Evolutionary conservation across 225 moss, liverwort and hornwort genomes (phyloP), one percentile per base, ranked within the genome.

Genomic region (Rhytidiadelphus loreus): DNA sequence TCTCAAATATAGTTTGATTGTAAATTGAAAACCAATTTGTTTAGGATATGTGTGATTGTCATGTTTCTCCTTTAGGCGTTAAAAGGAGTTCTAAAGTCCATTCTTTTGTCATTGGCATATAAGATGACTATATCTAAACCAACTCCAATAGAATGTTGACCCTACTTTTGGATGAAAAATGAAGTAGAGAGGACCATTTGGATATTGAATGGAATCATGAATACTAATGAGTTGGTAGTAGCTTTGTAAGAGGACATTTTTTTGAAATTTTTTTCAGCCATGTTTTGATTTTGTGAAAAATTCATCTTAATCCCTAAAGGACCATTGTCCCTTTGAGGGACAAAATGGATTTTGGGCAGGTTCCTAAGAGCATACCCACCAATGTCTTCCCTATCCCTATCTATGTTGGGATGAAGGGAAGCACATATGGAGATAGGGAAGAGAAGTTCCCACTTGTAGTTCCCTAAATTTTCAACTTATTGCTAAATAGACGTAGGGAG

Each of bases 301-400:
- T 12, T 0, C 35, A 12, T 37, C 11, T 6, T 65, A 19, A 35
- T n/a, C n/a, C n/a, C n/a, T n/a, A n/a, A n/a, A n/a, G n/a, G n/a
- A n/a, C n/a, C n/a, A n/a, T n/a, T n/a, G n/a, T n/a, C n/a, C n/a
- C n/a, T n/a, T n/a, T n/a, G n/a, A n/a, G n/a, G n/a, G n/a, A n/a
- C n/a, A n/a, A n/a, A n/a, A n/a, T n/a, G n/a, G n/a, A n/a, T n/a
- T n/a, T n/a, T n/a, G n/a, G n/a, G n/a, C n/a, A n/a, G n/a, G n/a
- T n/a, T n/a, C n/a, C n/a, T n/a, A n/a, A n/a, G n/a, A n/a, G n/a
- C n/a, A n/a, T n/a, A n/a, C n/a, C n/a, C n/a, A n/a, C n/a, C n/a
- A n/a, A n/a, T n/a, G n/a, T n/a, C n/a, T n/a, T n/a, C n/a, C n/a
- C n/a, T n/a, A n/a, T n/a, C n/a, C n/a, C n/a, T n/a, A n/a, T n/a